Conservation (phyloP, 192 early-diverging fungal species). For the Coemansia sp. region DNA sequence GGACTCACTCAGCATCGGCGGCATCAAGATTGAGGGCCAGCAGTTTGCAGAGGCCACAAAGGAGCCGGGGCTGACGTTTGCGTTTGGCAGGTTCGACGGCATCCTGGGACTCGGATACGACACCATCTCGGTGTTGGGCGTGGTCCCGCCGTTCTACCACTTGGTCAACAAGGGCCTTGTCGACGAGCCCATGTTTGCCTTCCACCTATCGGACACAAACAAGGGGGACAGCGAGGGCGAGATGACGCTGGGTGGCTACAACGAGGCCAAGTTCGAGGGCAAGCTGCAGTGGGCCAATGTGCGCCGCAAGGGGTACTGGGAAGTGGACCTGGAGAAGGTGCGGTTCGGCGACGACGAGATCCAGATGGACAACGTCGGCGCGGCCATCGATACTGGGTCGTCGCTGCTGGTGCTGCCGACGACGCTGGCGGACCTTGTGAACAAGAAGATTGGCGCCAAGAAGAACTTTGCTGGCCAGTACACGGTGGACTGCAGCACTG, state of each 20-base stretch:
- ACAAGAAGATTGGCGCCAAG: conserved; percentile 86
- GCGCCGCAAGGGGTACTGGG: conserved; percentile 95
- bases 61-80: conserved; percentile 95
- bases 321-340: conserved; percentile 81
- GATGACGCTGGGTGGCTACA: conserved; percentile 84
- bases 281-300: conserved; percentile 80
- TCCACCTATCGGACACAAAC: conserved; percentile 79
- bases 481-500: conserved; percentile 72
- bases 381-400: conserved; percentile 91
- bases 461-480: conserved; percentile 93
- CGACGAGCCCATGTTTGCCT: conserved; percentile 85
- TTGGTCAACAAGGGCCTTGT: conserved; percentile 81
- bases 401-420: conserved; percentile 81
- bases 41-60: conserved; percentile 96
- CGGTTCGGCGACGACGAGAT: conserved; percentile 77
- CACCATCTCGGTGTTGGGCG: conserved; percentile 80
- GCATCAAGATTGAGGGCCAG: conserved; percentile 65
- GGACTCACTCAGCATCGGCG: conserved; percentile 76
- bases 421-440: conserved; percentile 81
- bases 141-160: conserved; percentile 94
- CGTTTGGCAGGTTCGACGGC: conserved; percentile 93
- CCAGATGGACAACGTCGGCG: conserved; percentile 62
- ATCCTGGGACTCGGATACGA: conserved; percentile 93
- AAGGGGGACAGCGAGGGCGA: conserved; percentile 69
- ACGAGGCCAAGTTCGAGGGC: conserved; percentile 72